Evolutionary conservation across 371 early-diverging fungal genomes (phyloP).

Genomic region (Cokeromyces recurvatus): DNA sequence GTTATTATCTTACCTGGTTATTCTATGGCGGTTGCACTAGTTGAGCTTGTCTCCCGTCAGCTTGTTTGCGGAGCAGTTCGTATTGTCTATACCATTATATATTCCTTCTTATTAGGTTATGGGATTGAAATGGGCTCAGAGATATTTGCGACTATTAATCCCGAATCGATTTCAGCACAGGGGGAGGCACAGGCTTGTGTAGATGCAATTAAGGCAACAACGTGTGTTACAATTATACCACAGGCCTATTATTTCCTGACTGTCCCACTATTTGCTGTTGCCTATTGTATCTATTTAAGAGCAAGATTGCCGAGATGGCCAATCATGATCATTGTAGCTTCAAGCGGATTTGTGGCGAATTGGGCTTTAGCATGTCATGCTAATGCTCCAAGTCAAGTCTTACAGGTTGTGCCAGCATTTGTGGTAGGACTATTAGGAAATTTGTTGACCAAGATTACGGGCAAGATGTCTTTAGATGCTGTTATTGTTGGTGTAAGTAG

Average conservation of each 20-base stretch:
- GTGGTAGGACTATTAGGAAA: constrained; percentile 53
- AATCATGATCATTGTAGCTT: constrained; percentile 36
- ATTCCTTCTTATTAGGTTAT: constrained; percentile 74
- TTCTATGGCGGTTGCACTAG: constrained; percentile 68
- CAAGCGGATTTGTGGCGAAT: constrained; percentile 31
- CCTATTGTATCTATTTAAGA: constrained; percentile 39
- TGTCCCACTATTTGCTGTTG: constrained; percentile 40
- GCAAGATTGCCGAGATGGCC: constrained; percentile 39
- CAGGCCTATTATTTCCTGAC: constrained; percentile 29
- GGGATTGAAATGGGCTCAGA: constrained; percentile 73
- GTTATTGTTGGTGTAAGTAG: constrained; percentile 48
- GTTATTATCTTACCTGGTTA: constrained; percentile 71
- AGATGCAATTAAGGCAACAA: constrained; percentile 14
- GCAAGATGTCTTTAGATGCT: constrained; percentile 53
- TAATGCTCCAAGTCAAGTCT: constrained; percentile 42
- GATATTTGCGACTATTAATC: constrained; percentile 37
- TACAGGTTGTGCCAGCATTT: constrained; percentile 52
- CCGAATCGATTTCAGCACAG: constrained; percentile 12
- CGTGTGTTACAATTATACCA: constrained; percentile 24
- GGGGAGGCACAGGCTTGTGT: constrained; percentile 11
- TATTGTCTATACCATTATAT: constrained; percentile 73
- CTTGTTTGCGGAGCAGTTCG: constrained; percentile 84
- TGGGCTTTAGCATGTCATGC: constrained; percentile 30
- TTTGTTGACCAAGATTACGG: constrained; percentile 46
- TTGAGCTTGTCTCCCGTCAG: constrained; percentile 82